A percentile compares a stretch with the other conserved stretches of the same genome.
phyloP scores from a whole-genome alignment of 2,329 filamentous ascomycete genomes.

The Fusarium nurragi region DNA sequence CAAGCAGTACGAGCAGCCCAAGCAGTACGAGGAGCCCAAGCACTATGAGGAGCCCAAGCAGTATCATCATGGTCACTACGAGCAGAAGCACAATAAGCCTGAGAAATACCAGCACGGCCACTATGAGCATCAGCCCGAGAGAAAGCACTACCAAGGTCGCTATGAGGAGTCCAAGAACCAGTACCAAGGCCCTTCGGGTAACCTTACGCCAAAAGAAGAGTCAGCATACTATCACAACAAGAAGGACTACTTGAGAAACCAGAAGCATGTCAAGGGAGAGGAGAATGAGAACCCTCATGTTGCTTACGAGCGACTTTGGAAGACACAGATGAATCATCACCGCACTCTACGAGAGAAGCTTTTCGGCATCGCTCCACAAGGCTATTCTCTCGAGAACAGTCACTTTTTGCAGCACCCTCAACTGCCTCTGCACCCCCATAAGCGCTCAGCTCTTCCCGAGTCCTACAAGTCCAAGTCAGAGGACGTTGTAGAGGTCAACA shows the following conservation, averaged over 20 bases:
- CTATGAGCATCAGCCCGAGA: neutral
- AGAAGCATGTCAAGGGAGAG: neutral
- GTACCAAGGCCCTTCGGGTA: neutral
- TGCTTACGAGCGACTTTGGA: slow-evolving; percentile 7
- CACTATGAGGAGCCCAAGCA: neutral
- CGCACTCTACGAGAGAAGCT: neutral
- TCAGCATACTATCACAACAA: neutral
- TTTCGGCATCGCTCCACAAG: neutral
- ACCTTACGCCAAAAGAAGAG: neutral
- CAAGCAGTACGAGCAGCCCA: neutral
- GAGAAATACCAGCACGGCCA: neutral
- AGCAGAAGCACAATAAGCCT: neutral
- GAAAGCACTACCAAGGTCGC: neutral
- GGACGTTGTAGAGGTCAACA: slow-evolving; percentile 2
- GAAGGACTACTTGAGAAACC: neutral
- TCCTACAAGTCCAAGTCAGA: neutral
- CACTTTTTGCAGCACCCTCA: neutral
- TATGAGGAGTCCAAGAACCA: neutral
- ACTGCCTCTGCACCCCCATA: neutral
- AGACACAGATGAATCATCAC: neutral
- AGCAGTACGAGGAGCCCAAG: neutral
- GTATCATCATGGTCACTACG: neutral
- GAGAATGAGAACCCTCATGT: neutral
- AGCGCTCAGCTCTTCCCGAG: neutral
- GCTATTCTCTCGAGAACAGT: neutral